Evolutionary conservation across 352 stramenopile genomes (phyloP).

Genomic region (Pythium pyrilobum): DNA sequence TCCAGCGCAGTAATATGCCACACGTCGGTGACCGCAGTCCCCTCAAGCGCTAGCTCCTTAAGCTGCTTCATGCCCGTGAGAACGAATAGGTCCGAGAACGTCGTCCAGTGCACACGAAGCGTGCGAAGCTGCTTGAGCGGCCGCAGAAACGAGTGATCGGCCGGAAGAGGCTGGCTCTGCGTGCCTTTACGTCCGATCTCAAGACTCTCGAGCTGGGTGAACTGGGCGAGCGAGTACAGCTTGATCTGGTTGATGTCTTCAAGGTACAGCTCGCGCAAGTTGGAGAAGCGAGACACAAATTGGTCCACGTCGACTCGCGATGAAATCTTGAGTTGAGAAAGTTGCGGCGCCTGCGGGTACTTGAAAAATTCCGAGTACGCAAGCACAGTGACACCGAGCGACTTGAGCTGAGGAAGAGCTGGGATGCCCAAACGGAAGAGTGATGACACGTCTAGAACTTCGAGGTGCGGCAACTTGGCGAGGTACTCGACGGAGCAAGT

Average conservation of each 20-base stretch:
- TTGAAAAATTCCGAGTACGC: slow-evolving; percentile 29
- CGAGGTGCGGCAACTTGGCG: slow-evolving; percentile 8
- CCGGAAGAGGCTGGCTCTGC: not conserved
- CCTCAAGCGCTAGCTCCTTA: slow-evolving; percentile 10
- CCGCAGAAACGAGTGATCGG: slow-evolving; percentile 19
- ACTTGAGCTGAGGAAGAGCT: slow-evolving; percentile 1
- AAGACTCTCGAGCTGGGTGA: slow-evolving; percentile 20
- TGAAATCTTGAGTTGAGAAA: slow-evolving; percentile 6
- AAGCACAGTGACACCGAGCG: slow-evolving; percentile 15
- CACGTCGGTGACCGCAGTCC: slow-evolving; percentile 9
- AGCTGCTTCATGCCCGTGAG: slow-evolving; percentile 16
- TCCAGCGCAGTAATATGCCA: slow-evolving; percentile 13
- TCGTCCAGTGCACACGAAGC: slow-evolving; percentile 10
- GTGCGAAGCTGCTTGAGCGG: slow-evolving; percentile 15
- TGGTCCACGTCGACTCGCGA: slow-evolving; percentile 16
- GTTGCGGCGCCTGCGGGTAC: slow-evolving; percentile 12
- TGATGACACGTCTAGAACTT: slow-evolving; percentile 18
- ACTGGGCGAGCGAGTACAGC: slow-evolving; percentile 16
- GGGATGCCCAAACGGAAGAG: slow-evolving; percentile 21
- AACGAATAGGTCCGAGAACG: slow-evolving; percentile 14
- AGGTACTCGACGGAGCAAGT: slow-evolving; percentile 15
- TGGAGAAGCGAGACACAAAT: slow-evolving; percentile 7
- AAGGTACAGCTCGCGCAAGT: slow-evolving; percentile 12
- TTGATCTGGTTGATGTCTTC: slow-evolving; percentile 18
- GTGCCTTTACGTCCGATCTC: slow-evolving; percentile 13